A percentile compares a stretch with the other conserved stretches of the same genome.
phyloP scores from a whole-genome alignment of 1,139 yeast genomes.

The Yamadazyma blattariae region DNA sequence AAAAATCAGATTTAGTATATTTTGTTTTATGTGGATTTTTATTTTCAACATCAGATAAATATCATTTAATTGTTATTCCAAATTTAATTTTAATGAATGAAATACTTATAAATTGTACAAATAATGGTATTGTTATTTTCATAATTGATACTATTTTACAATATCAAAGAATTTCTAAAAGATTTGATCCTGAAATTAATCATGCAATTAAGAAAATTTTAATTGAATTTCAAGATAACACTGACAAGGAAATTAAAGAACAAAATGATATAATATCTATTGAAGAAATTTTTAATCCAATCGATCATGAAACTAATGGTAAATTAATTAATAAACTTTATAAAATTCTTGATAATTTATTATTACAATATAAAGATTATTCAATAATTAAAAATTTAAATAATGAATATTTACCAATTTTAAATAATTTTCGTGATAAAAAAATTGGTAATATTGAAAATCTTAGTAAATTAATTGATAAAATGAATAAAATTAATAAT shows the following conservation, averaged over 20 bases:
- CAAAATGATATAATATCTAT: conserved; percentile 10
- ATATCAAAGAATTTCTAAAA: conserved; percentile 77
- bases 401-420: conserved; percentile 22
- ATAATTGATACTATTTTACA: conserved; percentile 61
- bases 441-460: conserved; percentile 4
- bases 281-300: conserved; percentile 18
- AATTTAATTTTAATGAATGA: conserved; percentile 72
- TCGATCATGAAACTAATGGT: conserved; percentile 17
- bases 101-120: conserved; percentile 37
- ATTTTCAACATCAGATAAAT: conserved; percentile 94
- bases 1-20: conserved; percentile 57
- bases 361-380: conserved; percentile 60
- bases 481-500: conserved; percentile 43
- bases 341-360: conserved; percentile 26
- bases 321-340: conserved; percentile 28
- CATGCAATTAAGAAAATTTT: conserved; percentile 25
- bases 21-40: conserved; percentile 70
- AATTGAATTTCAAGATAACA: conserved; percentile 2
- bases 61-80: conserved; percentile 88
- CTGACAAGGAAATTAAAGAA: conserved; percentile 4
- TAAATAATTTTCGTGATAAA: conserved; percentile 5
- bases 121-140: conserved; percentile 40
- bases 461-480: conserved; percentile 32
- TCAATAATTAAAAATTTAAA: conserved; percentile 61
- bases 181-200: conserved; percentile 78